Evolutionary conservation across 768 basidiomycete species (phyloP).

Genomic region (Boletales sp.): DNA sequence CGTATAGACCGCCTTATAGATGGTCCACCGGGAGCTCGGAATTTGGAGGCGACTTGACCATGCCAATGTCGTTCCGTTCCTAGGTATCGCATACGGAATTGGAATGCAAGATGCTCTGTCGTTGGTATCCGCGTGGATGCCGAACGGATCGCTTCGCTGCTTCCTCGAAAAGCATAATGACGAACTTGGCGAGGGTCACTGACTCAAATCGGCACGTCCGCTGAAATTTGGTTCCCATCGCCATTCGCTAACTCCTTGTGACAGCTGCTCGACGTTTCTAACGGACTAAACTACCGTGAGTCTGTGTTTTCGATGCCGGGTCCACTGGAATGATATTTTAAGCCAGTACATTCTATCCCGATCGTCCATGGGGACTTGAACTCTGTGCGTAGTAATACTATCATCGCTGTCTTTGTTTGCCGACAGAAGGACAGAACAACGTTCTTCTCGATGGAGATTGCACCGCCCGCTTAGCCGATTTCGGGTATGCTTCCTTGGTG

Average conservation of each 20-base stretch:
- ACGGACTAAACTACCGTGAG: slow-evolving; percentile 15
- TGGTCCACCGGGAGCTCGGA: slow-evolving; percentile 26
- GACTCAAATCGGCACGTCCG: slow-evolving; percentile 13
- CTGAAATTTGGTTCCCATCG: background rate
- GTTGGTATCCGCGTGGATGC: slow-evolving; percentile 31
- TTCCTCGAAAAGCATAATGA: slow-evolving; percentile 12
- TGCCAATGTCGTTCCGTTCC: slow-evolving; percentile 25
- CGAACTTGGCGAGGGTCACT: background rate
- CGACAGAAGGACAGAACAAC: slow-evolving; percentile 11
- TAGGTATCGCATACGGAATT: slow-evolving; percentile 25
- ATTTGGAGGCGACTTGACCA: slow-evolving; percentile 28
- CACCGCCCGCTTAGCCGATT: slow-evolving; percentile 40
- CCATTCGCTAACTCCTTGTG: slow-evolving; percentile 18
- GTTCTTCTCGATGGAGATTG: slow-evolving; percentile 15
- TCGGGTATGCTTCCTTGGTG: slow-evolving; percentile 34
- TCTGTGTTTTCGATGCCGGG: background rate
- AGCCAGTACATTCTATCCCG: slow-evolving; percentile 11
- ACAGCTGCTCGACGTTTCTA: slow-evolving; percentile 13
- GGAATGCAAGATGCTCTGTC: slow-evolving; percentile 19
- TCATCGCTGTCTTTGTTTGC: background rate
- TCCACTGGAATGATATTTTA: background rate
- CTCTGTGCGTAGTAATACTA: slow-evolving; percentile 1
- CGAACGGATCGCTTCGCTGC: slow-evolving; percentile 20
- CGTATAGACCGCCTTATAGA: background rate
- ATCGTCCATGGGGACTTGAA: slow-evolving; percentile 19